Base-by-base conservation (phyloP, 176 grass and related monocot species). In the Phragmites australis region DNA sequence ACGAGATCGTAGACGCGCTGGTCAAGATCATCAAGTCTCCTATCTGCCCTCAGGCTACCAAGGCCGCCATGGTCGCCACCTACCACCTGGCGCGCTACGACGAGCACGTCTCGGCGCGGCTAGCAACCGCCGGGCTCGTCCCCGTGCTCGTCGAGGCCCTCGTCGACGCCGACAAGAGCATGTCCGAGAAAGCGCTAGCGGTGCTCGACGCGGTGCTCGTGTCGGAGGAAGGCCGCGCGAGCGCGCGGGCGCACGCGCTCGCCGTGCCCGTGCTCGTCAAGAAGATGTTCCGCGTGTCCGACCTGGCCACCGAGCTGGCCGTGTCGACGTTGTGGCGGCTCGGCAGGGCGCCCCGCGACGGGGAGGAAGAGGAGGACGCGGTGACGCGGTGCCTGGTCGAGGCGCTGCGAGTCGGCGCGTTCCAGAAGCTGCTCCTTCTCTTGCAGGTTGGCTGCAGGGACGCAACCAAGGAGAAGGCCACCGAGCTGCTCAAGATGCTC, bases 221-320 rank as follows among this genome's bases (percentile, higher is more conserved):
- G 76, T 88, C 82, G 27, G 73, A 77, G 67, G 71, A 70, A 62
- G 92, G 89, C 49, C 84, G 83, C 75, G 76, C 64, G 25, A 42
- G 8, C 59, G 92, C 80, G 23, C 48, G 77, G 21, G 75, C 14
- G 6, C 87, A 97, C 82, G 92, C 89, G 12, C 89, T 97, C 79
- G 55, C 88, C 26, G 18, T 94, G 76, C 77, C 94, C 19, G 27
- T 90, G 30, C 86, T 97, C 80, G 76, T 92, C 26, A 97, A 94
- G 88, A 97, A 94, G 86, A 88, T 97, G 89, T 90, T 92, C 83
- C 87, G 94, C 53, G 89, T 94, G 57, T 97, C 94, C 19, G 89
- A 94, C 81, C 13, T 89, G 68, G 92, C 89, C 25, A 97, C 94
- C 27, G 80, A 94, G 74, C 82, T 97, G n/a, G 74, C 80, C 41